Base-by-base conservation (phyloP, 345 rosid genomes). In the Hibiscus mutabilis region DNA sequence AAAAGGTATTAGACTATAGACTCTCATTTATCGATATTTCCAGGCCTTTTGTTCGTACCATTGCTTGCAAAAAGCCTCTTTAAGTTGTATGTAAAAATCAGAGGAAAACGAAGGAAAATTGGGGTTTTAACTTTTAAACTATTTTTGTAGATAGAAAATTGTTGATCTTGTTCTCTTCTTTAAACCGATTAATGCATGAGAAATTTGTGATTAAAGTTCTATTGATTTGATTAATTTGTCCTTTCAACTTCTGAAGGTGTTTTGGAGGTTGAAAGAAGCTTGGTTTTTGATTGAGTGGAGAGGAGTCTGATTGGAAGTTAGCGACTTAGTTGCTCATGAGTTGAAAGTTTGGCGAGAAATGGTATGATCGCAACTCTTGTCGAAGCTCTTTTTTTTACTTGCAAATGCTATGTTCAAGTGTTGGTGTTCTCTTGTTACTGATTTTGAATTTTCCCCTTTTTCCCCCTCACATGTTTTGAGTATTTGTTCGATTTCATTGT, bases 111-210 rank as follows among this genome's bases (percentile, higher is more conserved):
- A 46, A 24, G 9, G 24, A 44, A 44, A 44, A 5, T 16, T 60
- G 1, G 10, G 27, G 10, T 19, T 55, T 55, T 19, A 40, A 40
- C 13, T 40, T 40, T 40, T 18, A 18, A 53, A 11, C 57, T 60
- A 59, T 14, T 22, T 13, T 44, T 44, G 3, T 6, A 22, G 14
- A 46, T 13, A 40, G 6, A 64, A 21, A 63, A 63, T 19, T 19
- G n/a, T 12, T 63, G 5, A 3, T 18, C 5, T 4, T 40, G 2
- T 21, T 64, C 7, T 9, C 9, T 18, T 21, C n/a, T 55, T 19
- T 8, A 10, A 55, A 55, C 22, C 69, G 69, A 46, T 24, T 46
- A 66, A 66, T 66, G 69, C 69, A 66, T 24, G 69, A 3, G 22
- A 24, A 44, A 66, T 46, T 66, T 66, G 55, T 44, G 69, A 44